Conservation (phyloP, 495 filamentous ascomycete species). For the Aspergillus incahuasiensis region DNA sequence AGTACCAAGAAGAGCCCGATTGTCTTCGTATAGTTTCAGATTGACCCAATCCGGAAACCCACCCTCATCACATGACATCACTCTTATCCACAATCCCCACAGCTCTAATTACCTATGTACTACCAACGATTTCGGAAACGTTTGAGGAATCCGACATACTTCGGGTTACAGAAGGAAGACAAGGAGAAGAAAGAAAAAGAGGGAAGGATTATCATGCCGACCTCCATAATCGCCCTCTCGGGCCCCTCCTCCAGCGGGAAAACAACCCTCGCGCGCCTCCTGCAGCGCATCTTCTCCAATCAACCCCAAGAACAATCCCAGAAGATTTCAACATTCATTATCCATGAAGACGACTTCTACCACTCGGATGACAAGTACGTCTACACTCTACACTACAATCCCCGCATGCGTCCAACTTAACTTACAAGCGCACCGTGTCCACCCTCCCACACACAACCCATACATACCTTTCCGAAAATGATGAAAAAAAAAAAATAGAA, state of each 20-base stretch:
- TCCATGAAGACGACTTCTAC: conserved; percentile 95
- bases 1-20: no score
- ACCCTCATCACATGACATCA: neutral
- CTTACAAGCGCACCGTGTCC: no score
- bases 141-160: no score
- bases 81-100: neutral
- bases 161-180: no score
- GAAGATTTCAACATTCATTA: conserved; percentile 55
- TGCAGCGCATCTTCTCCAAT: conserved; percentile 61
- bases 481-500: no score
- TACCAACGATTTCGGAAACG: no score
- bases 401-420: neutral
- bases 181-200: conserved; percentile 9
- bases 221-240: conserved; percentile 59
- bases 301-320: neutral
- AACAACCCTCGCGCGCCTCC: conserved; percentile 70
- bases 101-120: neutral
- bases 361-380: conserved; percentile 63
- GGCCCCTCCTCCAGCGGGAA: conserved; percentile 77
- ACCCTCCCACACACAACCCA: no score
- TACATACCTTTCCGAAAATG: no score
- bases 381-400: neutral
- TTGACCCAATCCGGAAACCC: conserved; percentile 4
- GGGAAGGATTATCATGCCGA: neutral
- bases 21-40: neutral